Base-by-base conservation (phyloP, 306 rosid species). In the Gleditsia sinensis region DNA sequence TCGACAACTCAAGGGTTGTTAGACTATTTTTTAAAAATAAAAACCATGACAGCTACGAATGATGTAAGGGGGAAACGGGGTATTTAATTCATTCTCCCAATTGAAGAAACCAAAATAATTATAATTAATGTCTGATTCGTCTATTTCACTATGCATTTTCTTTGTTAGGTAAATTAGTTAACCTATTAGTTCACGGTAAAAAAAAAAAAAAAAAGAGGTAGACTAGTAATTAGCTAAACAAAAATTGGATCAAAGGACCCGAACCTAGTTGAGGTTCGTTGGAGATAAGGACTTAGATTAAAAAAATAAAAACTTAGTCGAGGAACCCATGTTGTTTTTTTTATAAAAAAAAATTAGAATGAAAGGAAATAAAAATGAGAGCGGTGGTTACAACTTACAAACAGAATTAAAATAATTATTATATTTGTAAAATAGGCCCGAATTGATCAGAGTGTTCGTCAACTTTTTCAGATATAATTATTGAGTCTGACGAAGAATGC, bases 121-220 rank as follows among this genome's bases (percentile, higher is more conserved):
- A 46, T 46, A n/a, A 43, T 43, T 43, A 24, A 25, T 55, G 36
- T 12, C 14, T 59, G 24, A 16, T 59, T 14, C 14, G 9, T 32
- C 5, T 32, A 20, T 32, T 59, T 59, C 24, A 7, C 23, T 27
- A 20, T 13, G 9, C 28, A 28, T 19, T 8, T n/a, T 33, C 16
- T 60, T 34, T 32, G 67, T 33, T 60, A 60, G 67, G 67, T 60
- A 32, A n/a, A 60, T 60, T 32, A 17, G 67, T 60, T 60, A 60
- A 60, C 17, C 7, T 6, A 36, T 36, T 37, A 7, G 42, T 0
- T n/a, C 1, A 36, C n/a, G n/a, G n/a, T n/a, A n/a, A n/a, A n/a
- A n/a, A n/a, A n/a, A n/a, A n/a, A n/a, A n/a, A n/a, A n/a, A n/a
- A n/a, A n/a, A n/a, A n/a, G 7, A 56, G 27, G 27, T 37, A 37